Base-by-base conservation (phyloP, 2,329 filamentous ascomycete species). In the Fusarium sp. region DNA sequence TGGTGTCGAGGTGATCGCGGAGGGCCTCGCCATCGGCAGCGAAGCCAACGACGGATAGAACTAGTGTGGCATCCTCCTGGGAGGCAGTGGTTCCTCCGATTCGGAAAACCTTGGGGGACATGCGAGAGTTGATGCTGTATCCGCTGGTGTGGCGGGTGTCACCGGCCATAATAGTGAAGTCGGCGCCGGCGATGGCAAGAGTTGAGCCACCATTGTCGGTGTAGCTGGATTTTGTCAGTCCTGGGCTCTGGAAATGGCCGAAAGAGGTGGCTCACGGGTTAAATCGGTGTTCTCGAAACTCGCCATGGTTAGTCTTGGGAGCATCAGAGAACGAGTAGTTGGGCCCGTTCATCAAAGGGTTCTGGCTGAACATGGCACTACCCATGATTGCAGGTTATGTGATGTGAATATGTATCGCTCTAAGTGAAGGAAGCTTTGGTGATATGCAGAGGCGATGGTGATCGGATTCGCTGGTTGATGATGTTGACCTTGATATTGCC, bases 81-180 rank as follows among this genome's bases (percentile, higher is more conserved):
- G 93, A 90, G 52, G 93, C 88, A 41, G 92, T 94, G 63, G 94
- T 93, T 54, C 95, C 96, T 63, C 96, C 96, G 73, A 99, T 96
- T 82, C 92, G 94, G 88, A 97, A 99, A 67, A 99, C 92, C 83
- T 99, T 99, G 58, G 96, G 96, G 62, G 91, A 88, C 84, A 92
- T 95, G 75, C 96, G 92, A 62, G 94, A 94, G 88, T 99, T 97
- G 90, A 99, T 99, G 86, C 92, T 97, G 89, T 97, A 99, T 78
- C 96, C 96, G 70, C 92, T 92, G 56, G 94, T 97, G 77, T 93
- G 93, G 78, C 96, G 92, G 74, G 96, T 99, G 84, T 99, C 96
- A 82, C 96, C 96, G 44, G 96, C 96, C 79, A 99, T 89, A 82
- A 99, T 96, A 77, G 94, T 89, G 85, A 98, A 99, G 84, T 96